Evolutionary conservation across 129 eudicot genomes (phyloP), one percentile per base, ranked within the genome.

Genomic region (Heracleum sosnowskyi): DNA sequence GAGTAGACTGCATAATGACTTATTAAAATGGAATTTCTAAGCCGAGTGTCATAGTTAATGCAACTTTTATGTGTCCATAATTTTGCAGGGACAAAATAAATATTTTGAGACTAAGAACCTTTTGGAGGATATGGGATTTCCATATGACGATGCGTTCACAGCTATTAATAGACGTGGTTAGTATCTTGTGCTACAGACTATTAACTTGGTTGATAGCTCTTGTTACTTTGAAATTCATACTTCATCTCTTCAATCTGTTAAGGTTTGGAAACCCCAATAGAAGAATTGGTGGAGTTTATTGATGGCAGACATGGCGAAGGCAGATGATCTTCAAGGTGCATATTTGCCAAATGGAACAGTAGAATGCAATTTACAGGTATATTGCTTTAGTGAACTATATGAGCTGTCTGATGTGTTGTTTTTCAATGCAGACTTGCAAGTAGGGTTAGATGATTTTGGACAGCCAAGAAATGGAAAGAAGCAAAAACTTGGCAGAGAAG

Each of bases 101-200:
- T 66, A 66, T 31, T 31, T 66, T 66, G 72, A 66, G 15, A 66
- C 40, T 13, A 31, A 31, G 72, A 66, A 66, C 20, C 72, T 66
- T 15, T 87, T 93, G 72, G 83, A 60, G 47, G 83, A 86, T 28
- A 93, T 93, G 98, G 96, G 96, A 37, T 93, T 87, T 78, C 36
- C 87, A 4, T 49, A 66, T 60, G 92, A 90, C 36, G 96, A 89
- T 83, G 87, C 93, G 41, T 83, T 87, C 42, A 76, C 88, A 79
- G 98, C 98, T 79, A 77, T 93, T 45, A 89, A 85, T 69, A 93
- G 96, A 93, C 90, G 96, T 89, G 98, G 96, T 92, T 63, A 55
- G 92, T 84, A 72, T 76, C 62, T 49, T 11, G 42, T 77, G 28
- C 11, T n/a, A 62, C 47, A 24, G 4, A 37, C 20, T 24, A 39